Conservation (phyloP, 2,329 filamentous ascomycete species). For the Metarhizium robertsii region DNA sequence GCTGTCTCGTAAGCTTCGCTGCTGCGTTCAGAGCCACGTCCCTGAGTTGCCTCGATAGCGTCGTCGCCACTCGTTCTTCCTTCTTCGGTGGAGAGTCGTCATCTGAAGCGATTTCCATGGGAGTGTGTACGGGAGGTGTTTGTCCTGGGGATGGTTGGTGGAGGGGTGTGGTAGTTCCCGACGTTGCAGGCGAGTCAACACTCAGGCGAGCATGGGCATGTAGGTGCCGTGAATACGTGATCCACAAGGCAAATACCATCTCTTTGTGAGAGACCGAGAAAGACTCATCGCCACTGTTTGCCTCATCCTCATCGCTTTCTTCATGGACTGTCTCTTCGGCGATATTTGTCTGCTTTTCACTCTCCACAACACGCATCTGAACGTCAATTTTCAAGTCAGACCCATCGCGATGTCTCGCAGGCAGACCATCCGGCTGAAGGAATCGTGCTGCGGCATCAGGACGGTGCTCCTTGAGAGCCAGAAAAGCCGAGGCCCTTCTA, state of each 20-base stretch:
- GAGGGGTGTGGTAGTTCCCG: conserved; percentile 60
- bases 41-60: conserved; percentile 47
- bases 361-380: conserved; percentile 93
- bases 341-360: conserved; percentile 57
- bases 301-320: conserved; percentile 44
- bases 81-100: conserved; percentile 32
- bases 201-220: conserved; percentile 57
- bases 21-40: conserved; percentile 47
- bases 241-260: conserved; percentile 90
- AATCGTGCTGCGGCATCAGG: conserved; percentile 72
- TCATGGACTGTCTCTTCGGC: conserved; percentile 58
- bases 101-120: conserved; percentile 47
- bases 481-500: conserved; percentile 73
- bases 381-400: conserved; percentile 89
- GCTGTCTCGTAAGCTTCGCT: conserved; percentile 38
- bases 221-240: conserved; percentile 89
- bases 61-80: conserved; percentile 29
- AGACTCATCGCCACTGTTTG: conserved; percentile 25
- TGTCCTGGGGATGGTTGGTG: conserved; percentile 74
- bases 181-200: conserved; percentile 52
- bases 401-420: conserved; percentile 82
- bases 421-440: conserved; percentile 72
- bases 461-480: conserved; percentile 75
- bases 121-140: conserved; percentile 45
- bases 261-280: conserved; percentile 53